A percentile compares a stretch with the other conserved stretches of the same genome.
These are phyloP conservation scores for Coniochaeta ligniaria DNA, from an alignment of 2,329 filamentous ascomycete species.

Conservation along the genomic window DNA sequence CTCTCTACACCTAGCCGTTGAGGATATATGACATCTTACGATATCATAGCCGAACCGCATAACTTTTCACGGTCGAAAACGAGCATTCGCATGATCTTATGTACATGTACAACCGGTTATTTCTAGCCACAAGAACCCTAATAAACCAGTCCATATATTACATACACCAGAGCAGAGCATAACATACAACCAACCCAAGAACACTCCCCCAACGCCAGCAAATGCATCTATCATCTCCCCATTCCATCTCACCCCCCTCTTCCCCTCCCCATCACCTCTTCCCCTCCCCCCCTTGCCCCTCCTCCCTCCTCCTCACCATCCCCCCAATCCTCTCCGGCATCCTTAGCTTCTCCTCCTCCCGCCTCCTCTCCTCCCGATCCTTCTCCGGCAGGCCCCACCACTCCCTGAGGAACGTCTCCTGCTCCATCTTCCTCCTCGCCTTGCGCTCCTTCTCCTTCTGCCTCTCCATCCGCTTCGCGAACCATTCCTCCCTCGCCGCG, in stretches of 20 bases:
- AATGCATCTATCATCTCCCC: neutral
- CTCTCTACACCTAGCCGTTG: neutral
- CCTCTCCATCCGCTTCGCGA: conserved; percentile 66
- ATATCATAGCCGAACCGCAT: neutral
- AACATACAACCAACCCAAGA: neutral
- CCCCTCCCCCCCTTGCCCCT: neutral
- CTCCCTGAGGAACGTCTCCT: conserved; percentile 58
- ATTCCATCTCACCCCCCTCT: neutral
- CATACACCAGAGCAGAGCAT: neutral
- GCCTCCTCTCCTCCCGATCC: conserved; percentile 41
- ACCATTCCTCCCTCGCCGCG: conserved; percentile 89
- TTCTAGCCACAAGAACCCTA: neutral
- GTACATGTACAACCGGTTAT: neutral
- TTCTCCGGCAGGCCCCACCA: conserved; percentile 59
- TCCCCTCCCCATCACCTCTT: neutral
- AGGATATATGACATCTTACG: neutral
- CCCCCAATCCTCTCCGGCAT: conserved; percentile 50
- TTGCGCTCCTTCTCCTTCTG: conserved; percentile 60
- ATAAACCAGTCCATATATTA: neutral
- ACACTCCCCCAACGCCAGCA: neutral
- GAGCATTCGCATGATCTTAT: neutral
- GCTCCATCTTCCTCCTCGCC: conserved; percentile 49
- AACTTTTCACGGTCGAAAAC: neutral
- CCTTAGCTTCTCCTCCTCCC: conserved; percentile 45
- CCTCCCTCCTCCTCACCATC: conserved; percentile 26